Conservation (phyloP, 257 asterid genomes). For the Nicotiana tomentosiformis region DNA sequence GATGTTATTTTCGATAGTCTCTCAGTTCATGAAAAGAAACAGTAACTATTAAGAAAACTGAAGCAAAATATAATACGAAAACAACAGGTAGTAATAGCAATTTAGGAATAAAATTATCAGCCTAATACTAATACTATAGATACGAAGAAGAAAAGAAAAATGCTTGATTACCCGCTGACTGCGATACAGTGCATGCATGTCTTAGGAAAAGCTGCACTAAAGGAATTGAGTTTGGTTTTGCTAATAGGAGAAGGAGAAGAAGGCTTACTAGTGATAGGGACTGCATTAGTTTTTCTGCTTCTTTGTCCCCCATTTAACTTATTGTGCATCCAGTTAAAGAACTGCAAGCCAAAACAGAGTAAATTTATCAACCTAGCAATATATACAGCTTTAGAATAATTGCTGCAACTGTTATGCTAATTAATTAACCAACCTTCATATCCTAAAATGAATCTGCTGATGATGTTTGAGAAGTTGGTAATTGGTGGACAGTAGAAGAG, state of each 20-base stretch:
- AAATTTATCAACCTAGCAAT: background rate
- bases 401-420: background rate
- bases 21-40: too few relatives aligned
- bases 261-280: background rate
- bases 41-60: too few relatives aligned
- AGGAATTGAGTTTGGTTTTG: too few relatives aligned
- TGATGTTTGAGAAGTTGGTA: background rate
- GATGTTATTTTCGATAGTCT: too few relatives aligned
- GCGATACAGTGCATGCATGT: too few relatives aligned
- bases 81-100: too few relatives aligned
- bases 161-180: too few relatives aligned
- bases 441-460: background rate
- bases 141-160: too few relatives aligned
- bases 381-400: background rate
- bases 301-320: constrained; percentile 27
- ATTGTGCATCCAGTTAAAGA: constrained; percentile 36
- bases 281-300: constrained; percentile 16
- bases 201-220: too few relatives aligned
- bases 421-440: constrained; percentile 43
- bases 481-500: background rate
- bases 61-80: too few relatives aligned
- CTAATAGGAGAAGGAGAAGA: background rate
- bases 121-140: too few relatives aligned
- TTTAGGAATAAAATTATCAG: too few relatives aligned
- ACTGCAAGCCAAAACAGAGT: constrained; percentile 21